phyloP scores from a whole-genome alignment of 2,329 filamentous ascomycete genomes.

The Chaetomiaceae sp. region DNA sequence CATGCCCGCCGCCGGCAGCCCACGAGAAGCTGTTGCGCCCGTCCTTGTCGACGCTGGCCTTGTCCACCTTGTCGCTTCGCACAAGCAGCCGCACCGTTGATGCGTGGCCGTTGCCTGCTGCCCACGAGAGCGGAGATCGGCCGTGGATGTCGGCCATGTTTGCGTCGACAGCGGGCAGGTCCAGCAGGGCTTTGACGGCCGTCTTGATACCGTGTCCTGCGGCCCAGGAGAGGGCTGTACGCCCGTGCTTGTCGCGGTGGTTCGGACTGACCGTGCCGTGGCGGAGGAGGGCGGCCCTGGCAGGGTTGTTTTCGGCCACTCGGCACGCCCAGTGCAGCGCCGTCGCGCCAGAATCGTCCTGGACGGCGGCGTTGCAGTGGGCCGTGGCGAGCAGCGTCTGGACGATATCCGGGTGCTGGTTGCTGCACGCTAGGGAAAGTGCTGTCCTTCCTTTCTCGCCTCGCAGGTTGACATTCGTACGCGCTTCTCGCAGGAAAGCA shows the following conservation, averaged over 20 bases:
- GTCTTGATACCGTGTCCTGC: slow-evolving; percentile 4
- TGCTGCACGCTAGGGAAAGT: slow-evolving; percentile 33
- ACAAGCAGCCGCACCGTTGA: slow-evolving; percentile 27
- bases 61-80: slow-evolving; percentile 26
- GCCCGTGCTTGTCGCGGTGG: not conserved
- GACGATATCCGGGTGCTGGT: slow-evolving; percentile 31
- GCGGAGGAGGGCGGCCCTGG: slow-evolving; percentile 26
- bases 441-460: slow-evolving; percentile 29
- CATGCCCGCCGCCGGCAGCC: slow-evolving; percentile 27
- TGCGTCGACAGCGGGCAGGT: slow-evolving; percentile 19
- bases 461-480: slow-evolving; percentile 24
- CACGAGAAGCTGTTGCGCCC: slow-evolving; percentile 32
- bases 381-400: slow-evolving; percentile 24
- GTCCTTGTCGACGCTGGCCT: slow-evolving; percentile 29
- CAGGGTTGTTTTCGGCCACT: slow-evolving; percentile 27
- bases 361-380: slow-evolving; percentile 22
- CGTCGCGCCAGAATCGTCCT: slow-evolving; percentile 29
- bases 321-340: slow-evolving; percentile 34
- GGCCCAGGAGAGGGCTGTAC: slow-evolving; percentile 17
- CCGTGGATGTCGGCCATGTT: slow-evolving; percentile 31
- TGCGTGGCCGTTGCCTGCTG: slow-evolving; percentile 28
- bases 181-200: slow-evolving; percentile 8
- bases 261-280: not conserved
- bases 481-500: slow-evolving; percentile 26
- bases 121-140: slow-evolving; percentile 32